Percentiles rank a stretch among this genome's conserved stretches.
Evolutionary conservation across 2,329 filamentous ascomycete genomes (phyloP).

Genomic region (Ophiobolus disseminans): DNA sequence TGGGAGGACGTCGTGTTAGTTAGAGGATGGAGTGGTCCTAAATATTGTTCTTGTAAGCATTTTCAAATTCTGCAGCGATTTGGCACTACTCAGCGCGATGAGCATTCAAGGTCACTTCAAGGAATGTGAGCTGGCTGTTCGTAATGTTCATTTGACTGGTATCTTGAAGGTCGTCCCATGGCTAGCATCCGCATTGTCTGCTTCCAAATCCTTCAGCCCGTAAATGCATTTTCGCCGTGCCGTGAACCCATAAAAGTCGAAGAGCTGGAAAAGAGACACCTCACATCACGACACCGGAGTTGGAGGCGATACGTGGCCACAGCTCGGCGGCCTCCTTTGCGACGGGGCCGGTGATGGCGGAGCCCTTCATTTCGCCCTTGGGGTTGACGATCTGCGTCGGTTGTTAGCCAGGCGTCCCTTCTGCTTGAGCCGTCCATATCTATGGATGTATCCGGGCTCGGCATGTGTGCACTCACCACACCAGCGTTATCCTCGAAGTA

Average conservation of each 20-base stretch:
- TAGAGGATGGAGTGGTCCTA: background rate
- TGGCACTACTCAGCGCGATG: no score
- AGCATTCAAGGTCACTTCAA: background rate
- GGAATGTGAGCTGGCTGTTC: conserved; percentile 23
- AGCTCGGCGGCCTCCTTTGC: conserved; percentile 99
- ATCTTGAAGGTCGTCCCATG: conserved; percentile 46
- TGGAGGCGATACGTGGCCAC: conserved; percentile 99
- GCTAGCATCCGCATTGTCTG: conserved; percentile 47
- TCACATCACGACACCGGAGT: conserved; percentile 99
- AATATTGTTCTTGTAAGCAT: background rate
- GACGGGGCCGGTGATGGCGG: conserved; percentile 97
- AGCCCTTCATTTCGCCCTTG: conserved; percentile 99
- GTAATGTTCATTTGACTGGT: conserved; percentile 43
- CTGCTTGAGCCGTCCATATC: no score
- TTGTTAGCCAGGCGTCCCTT: conserved; percentile 17
- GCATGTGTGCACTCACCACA: conserved; percentile 72
- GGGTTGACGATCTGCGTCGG: conserved; percentile 94
- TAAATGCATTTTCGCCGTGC: conserved; percentile 52
- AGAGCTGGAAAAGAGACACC: conserved; percentile 49
- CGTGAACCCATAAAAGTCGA: conserved; percentile 49
- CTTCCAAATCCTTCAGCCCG: conserved; percentile 44
- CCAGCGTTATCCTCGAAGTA: conserved; percentile 99
- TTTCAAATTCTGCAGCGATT: background rate
- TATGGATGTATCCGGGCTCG: background rate
- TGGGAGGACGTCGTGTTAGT: conserved; percentile 33